These are phyloP conservation scores for Xylariaceae sp. DNA, from an alignment of 2,329 filamentous ascomycete species.

Conservation along the genomic window DNA sequence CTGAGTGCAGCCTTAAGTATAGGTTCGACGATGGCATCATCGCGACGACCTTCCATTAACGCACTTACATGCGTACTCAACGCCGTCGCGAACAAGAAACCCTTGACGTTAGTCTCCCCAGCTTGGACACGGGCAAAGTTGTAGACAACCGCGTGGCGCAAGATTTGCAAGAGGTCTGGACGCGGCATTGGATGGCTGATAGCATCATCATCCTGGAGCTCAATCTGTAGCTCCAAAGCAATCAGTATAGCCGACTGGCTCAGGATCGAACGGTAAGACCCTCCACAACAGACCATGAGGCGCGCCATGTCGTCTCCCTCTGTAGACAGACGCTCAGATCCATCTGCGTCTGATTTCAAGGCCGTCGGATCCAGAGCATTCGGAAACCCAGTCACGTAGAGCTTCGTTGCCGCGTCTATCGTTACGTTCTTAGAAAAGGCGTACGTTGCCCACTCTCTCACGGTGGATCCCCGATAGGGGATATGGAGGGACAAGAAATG, in stretches of 20 bases:
- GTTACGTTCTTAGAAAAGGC: slow-evolving; percentile 47
- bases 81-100: slow-evolving; percentile 38
- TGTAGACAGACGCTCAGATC: slow-evolving; percentile 2
- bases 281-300: slow-evolving; percentile 33
- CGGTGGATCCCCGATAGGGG: slow-evolving; percentile 40
- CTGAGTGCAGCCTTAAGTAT: slow-evolving; percentile 36
- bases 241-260: slow-evolving; percentile 34
- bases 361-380: slow-evolving; percentile 5
- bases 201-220: slow-evolving; percentile 36
- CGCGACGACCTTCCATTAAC: slow-evolving; percentile 30
- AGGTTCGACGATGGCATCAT: slow-evolving; percentile 28
- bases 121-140: slow-evolving; percentile 34
- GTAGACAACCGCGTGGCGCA: slow-evolving; percentile 40
- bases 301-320: slow-evolving; percentile 32
- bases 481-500: slow-evolving; percentile 54
- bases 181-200: slow-evolving; percentile 21
- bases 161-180: slow-evolving; percentile 36
- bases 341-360: not conserved
- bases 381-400: slow-evolving; percentile 38
- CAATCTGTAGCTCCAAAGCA: slow-evolving; percentile 35
- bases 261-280: slow-evolving; percentile 34
- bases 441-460: slow-evolving; percentile 36
- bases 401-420: slow-evolving; percentile 42
- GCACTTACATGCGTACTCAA: slow-evolving; percentile 39
- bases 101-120: slow-evolving; percentile 54